Percentiles rank a stretch among this genome's conserved stretches.
phyloP scores from a whole-genome alignment of 768 basidiomycete species.

The Hemileccinum rubropunctum region DNA sequence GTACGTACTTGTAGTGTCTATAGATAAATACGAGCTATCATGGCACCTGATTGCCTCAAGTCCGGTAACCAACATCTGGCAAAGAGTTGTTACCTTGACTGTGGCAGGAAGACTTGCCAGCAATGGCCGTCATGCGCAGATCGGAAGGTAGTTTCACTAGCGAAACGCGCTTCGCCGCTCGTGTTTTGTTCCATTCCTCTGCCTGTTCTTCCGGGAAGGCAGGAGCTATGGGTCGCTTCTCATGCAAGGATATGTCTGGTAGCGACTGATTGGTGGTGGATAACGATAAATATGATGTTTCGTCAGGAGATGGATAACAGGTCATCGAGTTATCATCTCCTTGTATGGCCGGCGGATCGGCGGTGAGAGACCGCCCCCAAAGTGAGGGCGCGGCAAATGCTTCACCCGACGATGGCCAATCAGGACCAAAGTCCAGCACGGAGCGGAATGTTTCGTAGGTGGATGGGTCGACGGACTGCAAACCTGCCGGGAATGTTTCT shows the following conservation, averaged over 20 bases:
- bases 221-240: conserved; percentile 43
- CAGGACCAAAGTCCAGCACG: conserved; percentile 54
- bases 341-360: conserved; percentile 36
- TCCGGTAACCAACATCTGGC: conserved; percentile 3
- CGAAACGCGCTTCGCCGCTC: conserved; percentile 82
- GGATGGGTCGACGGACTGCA: conserved; percentile 42
- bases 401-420: conserved; percentile 45
- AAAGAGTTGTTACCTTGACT: conserved; percentile 1
- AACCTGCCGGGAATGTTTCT: conserved; percentile 8
- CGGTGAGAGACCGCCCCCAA: conserved; percentile 28
- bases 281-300: conserved; percentile 22
- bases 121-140: conserved; percentile 30
- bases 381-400: conserved; percentile 34
- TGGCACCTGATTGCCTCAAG: neutral
- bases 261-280: conserved; percentile 19
- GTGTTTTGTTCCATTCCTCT: conserved; percentile 87
- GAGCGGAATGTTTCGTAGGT: conserved; percentile 65
- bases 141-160: conserved; percentile 70
- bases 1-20: neutral
- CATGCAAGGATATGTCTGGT: conserved; percentile 34
- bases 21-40: conserved; percentile 9
- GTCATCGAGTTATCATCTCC: conserved; percentile 30
- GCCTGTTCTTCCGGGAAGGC: conserved; percentile 65
- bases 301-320: conserved; percentile 31
- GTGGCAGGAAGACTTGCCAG: conserved; percentile 15